Percentiles rank a stretch among this genome's conserved stretches.
phyloP scores from a whole-genome alignment of 148 eudicot species.

The Chenopodium suecicum region DNA sequence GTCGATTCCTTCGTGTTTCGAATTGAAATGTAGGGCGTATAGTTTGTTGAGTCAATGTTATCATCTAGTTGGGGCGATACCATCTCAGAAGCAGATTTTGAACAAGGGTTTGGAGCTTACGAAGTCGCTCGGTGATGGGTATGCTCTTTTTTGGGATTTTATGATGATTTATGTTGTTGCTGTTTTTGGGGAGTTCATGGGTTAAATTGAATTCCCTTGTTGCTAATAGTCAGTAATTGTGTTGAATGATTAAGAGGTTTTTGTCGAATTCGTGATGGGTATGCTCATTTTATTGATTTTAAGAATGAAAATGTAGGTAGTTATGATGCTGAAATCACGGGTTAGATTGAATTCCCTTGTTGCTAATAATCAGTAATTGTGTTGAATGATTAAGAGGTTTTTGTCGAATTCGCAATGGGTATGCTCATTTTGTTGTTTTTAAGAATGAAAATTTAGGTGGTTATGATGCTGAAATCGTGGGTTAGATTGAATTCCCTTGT shows the following conservation, averaged over 20 bases:
- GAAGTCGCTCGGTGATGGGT: slow-evolving; percentile 66
- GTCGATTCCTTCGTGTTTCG: slow-evolving; percentile 95
- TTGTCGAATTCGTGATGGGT: background rate
- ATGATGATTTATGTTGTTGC: background rate
- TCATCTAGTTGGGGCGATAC: slow-evolving; percentile 89
- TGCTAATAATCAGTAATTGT: background rate
- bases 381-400: background rate
- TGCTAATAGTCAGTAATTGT: background rate
- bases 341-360: background rate
- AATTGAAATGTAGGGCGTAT: slow-evolving; percentile 85
- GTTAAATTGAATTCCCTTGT: background rate
- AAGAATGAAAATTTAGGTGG: background rate
- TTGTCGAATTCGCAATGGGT: background rate
- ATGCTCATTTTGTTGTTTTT: background rate
- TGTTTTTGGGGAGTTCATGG: background rate
- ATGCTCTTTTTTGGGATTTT: slow-evolving; percentile 19
- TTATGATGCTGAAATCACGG: background rate
- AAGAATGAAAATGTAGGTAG: background rate
- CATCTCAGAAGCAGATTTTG: slow-evolving; percentile 79
- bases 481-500: background rate
- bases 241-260: no score
- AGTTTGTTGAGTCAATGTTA: slow-evolving; percentile 92
- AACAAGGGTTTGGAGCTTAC: slow-evolving; percentile 85
- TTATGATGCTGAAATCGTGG: background rate
- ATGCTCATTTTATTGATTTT: background rate